These are phyloP conservation scores for Epicoccum sorghinum DNA, from an alignment of 2,329 filamentous ascomycete genomes.

Conservation along the genomic window DNA sequence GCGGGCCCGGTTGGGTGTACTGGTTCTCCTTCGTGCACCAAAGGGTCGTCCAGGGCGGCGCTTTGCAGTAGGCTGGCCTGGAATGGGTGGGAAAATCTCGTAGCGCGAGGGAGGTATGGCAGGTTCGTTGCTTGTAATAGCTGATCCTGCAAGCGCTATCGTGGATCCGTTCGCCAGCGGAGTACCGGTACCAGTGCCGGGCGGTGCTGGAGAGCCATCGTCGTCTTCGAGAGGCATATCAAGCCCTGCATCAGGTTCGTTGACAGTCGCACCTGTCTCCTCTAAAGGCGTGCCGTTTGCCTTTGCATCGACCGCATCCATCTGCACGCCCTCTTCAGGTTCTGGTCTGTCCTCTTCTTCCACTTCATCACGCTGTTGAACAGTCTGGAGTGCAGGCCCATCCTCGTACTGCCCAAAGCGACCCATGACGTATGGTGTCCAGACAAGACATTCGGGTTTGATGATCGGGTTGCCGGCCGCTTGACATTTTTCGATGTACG, in stretches of 20 bases:
- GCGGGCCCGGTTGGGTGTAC: slow-evolving; percentile 41
- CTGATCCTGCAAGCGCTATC: slow-evolving; percentile 36
- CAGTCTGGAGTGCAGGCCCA: slow-evolving; percentile 79
- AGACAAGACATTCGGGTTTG: slow-evolving; percentile 79
- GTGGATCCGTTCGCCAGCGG: slow-evolving; percentile 42
- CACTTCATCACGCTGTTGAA: slow-evolving; percentile 84
- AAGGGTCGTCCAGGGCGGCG: slow-evolving; percentile 47
- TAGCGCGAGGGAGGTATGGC: slow-evolving; percentile 73
- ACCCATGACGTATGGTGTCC: slow-evolving; percentile 98
- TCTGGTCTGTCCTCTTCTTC: slow-evolving; percentile 49
- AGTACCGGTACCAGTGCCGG: slow-evolving; percentile 27
- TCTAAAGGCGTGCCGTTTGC: slow-evolving; percentile 29
- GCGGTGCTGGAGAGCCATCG: slow-evolving; percentile 38
- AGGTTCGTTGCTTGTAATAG: slow-evolving; percentile 36
- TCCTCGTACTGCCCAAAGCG: slow-evolving; percentile 83
- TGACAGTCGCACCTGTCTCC: slow-evolving; percentile 17
- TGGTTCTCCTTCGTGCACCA: slow-evolving; percentile 44
- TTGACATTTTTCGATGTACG: slow-evolving; percentile 90
- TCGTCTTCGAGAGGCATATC: slow-evolving; percentile 36
- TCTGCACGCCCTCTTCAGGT: slow-evolving; percentile 54
- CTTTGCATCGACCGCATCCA: slow-evolving; percentile 34
- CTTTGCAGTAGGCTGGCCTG: slow-evolving; percentile 51
- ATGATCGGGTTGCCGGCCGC: slow-evolving; percentile 86
- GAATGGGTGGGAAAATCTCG: slow-evolving; percentile 76
- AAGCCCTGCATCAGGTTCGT: slow-evolving; percentile 25